Evolutionary conservation across 495 filamentous ascomycete species (phyloP).

Genomic region (Daldinia childiae): DNA sequence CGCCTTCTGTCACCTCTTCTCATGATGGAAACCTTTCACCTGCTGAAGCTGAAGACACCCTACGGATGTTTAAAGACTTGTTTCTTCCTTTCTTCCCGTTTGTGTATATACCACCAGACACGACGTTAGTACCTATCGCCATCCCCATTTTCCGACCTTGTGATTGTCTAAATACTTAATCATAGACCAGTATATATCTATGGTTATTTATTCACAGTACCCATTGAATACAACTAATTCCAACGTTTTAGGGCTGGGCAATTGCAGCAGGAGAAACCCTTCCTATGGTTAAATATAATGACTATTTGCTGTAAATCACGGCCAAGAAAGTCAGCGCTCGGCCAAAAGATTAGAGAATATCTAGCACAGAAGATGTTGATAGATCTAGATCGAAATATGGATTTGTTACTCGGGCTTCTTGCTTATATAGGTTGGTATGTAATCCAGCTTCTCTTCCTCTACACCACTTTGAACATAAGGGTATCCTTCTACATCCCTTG

Average conservation of each 20-base stretch:
- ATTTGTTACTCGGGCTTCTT: constrained; percentile 61
- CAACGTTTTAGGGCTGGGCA: constrained; percentile 35
- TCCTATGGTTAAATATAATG: constrained; percentile 61
- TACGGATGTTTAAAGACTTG: constrained; percentile 42
- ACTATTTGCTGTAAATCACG: constrained; percentile 50
- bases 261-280: constrained; percentile 50
- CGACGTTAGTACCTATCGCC: constrained; percentile 40
- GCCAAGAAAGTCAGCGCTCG: constrained; percentile 48
- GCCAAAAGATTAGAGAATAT: constrained; percentile 50
- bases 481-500: not conserved
- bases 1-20: constrained; percentile 31
- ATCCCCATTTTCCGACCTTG: not conserved
- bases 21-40: constrained; percentile 32
- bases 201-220: not conserved
- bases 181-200: not conserved
- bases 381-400: constrained; percentile 55
- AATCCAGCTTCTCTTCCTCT: not conserved
- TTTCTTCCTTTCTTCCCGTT: constrained; percentile 50
- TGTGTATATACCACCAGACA: constrained; percentile 41
- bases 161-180: not conserved
- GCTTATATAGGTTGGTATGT: constrained; percentile 56
- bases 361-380: constrained; percentile 57
- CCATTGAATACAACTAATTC: constrained; percentile 16
- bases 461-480: not conserved
- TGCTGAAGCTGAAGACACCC: constrained; percentile 40